phyloP scores from a whole-genome alignment of 2,329 filamentous ascomycete species.

The Nemania sp. region DNA sequence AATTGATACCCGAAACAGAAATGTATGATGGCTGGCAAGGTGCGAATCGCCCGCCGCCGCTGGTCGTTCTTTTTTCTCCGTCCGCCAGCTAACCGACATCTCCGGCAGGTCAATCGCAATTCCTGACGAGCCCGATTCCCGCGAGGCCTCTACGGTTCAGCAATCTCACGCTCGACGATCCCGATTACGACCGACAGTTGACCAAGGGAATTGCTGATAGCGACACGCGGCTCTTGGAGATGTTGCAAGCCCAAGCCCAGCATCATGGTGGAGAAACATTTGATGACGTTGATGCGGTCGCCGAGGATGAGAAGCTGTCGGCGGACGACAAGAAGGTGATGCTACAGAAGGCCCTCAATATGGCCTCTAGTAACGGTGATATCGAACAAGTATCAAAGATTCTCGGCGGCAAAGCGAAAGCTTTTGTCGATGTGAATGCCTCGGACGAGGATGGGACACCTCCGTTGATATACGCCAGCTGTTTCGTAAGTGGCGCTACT shows the following conservation, averaged over 20 bases:
- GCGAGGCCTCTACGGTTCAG: conserved; percentile 83
- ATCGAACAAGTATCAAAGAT: conserved; percentile 78
- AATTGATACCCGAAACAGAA: conserved; percentile 81
- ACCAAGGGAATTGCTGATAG: conserved; percentile 69
- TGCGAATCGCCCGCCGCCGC: conserved; percentile 41
- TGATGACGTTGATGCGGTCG: conserved; percentile 79
- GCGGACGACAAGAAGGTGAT: conserved; percentile 77
- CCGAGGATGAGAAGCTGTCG: conserved; percentile 73
- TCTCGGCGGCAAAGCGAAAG: conserved; percentile 71
- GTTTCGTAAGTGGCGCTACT: conserved; percentile 70
- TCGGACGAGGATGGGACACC: conserved; percentile 93
- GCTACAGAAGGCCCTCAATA: conserved; percentile 86
- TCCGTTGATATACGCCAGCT: conserved; percentile 96
- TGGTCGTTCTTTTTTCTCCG: conserved; percentile 17
- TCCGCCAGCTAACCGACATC: conserved; percentile 28
- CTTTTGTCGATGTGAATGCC: conserved; percentile 82
- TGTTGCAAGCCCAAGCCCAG: conserved; percentile 92
- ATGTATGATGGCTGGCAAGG: conserved; percentile 99
- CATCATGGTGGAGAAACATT: conserved; percentile 74
- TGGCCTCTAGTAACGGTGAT: conserved; percentile 97
- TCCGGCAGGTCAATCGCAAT: conserved; percentile 84
- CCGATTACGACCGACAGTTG: conserved; percentile 70
- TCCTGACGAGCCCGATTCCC: conserved; percentile 82
- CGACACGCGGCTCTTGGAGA: conserved; percentile 88
- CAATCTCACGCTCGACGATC: conserved; percentile 81